Evolutionary conservation across 2,329 filamentous ascomycete species (phyloP), one percentile per base, ranked within the genome.

Genomic region (Helotiales sp.): DNA sequence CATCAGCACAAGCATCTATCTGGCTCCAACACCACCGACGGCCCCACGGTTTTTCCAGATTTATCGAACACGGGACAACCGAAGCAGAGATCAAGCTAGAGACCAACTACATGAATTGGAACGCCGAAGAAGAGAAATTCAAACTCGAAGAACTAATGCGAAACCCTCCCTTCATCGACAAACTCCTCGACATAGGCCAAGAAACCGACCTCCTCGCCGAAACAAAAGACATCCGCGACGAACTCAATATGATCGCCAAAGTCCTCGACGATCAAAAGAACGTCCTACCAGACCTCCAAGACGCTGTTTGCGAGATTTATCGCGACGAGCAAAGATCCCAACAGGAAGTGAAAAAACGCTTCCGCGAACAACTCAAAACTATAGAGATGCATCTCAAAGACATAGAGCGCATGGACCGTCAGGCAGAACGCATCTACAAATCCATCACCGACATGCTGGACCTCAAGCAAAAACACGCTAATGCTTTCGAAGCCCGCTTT

Each of bases 371-470:
- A 34, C 37, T 71, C 1, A 74, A 74, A 50, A 64, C 63, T 1
- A 69, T 75, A 15, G 65, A 69, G 2, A 70, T 67, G 22, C 70
- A 74, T 47, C 54, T 69, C 20, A 73, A 74, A 52, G 72, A 75
- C 37, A 71, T 74, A 13, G 89, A 93, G 69, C 90, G 89, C 70
- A 88, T 96, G 79, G 92, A 97, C 79, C 84, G 87, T 66, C 89
- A 93, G 77, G 90, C 97, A 78, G 93, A 97, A 76, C 84, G 85
- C 66, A 89, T 92, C 59, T 92, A 93, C 66, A 82, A 84, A 30
- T 84, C 86, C 47, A 83, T 97, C 55, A 89, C 91, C 74, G 89
- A 93, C 69, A 85, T 86, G 10, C 83, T 93, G 17, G 73, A 75
- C 28, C 67, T 75, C 15, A 73, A 74, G 50, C 73, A 75, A 52